phyloP scores from a whole-genome alignment of 2,329 filamentous ascomycete genomes.

The Xylaria sp. region DNA sequence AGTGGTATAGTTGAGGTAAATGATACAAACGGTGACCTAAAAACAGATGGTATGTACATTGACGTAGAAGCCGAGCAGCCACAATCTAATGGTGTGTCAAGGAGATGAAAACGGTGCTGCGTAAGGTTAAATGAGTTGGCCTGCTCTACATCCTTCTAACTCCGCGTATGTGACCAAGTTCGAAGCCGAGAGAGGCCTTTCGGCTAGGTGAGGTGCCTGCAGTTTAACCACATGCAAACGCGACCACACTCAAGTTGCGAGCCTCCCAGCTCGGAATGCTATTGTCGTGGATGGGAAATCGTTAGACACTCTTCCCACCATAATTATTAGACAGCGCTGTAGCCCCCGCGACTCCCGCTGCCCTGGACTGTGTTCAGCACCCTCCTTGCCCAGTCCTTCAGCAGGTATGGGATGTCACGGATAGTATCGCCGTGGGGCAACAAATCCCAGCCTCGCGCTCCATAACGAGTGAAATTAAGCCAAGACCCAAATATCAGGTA shows the following conservation, averaged over 20 bases:
- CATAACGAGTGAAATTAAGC: conserved; percentile 98
- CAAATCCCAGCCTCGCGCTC: conserved; percentile 93
- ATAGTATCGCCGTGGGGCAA: conserved; percentile 92
- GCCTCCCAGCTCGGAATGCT: background rate
- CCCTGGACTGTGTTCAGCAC: conserved; percentile 87
- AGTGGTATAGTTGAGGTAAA: background rate
- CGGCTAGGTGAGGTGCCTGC: background rate
- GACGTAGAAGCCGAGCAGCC: conserved; percentile 23
- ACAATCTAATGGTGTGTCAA: conserved; percentile 4
- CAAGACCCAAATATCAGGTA: conserved; percentile 98
- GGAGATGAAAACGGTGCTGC: conserved; percentile 11
- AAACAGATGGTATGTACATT: conserved; percentile 29
- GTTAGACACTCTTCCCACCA: background rate
- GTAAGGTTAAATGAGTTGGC: conserved; percentile 9
- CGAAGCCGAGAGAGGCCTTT: background rate
- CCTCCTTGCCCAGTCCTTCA: conserved; percentile 86
- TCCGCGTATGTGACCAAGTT: conserved; percentile 13
- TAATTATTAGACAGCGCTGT: conserved; percentile 80
- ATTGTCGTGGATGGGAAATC: background rate
- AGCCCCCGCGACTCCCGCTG: conserved; percentile 85
- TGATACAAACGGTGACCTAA: conserved; percentile 11
- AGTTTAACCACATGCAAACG: background rate
- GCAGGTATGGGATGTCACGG: conserved; percentile 88
- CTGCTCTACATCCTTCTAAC: conserved; percentile 8
- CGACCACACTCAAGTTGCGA: background rate